Conservation (phyloP, 2,329 filamentous ascomycete genomes). For the Aspergillus sp. region DNA sequence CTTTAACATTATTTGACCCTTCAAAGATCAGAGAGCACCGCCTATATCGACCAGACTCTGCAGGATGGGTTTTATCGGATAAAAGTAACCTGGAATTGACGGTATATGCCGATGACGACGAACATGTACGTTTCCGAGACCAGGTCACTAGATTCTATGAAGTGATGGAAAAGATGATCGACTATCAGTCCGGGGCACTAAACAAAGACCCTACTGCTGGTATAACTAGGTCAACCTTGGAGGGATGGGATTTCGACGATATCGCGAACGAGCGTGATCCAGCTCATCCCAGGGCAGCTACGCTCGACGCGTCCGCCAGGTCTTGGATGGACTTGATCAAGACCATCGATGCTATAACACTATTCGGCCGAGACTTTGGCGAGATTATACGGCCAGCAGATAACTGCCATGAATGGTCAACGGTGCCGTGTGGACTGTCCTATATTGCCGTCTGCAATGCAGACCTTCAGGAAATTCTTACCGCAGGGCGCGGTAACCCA, state of each 20-base stretch:
- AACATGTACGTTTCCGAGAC: neutral
- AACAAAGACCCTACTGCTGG: too few relatives aligned
- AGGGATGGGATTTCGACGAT: conserved; percentile 32
- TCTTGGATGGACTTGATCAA: conserved; percentile 33
- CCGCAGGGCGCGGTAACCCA: conserved; percentile 2
- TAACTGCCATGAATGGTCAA: conserved; percentile 23
- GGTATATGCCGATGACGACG: neutral
- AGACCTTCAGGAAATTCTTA: conserved; percentile 31
- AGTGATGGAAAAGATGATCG: neutral
- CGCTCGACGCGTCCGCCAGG: conserved; percentile 11
- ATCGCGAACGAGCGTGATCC: conserved; percentile 21
- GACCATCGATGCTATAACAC: conserved; percentile 24
- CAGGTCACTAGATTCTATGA: neutral
- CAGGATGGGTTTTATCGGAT: too few relatives aligned
- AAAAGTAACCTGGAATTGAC: too few relatives aligned
- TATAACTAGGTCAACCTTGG: conserved; percentile 13
- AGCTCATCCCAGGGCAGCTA: conserved; percentile 20
- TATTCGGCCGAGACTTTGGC: conserved; percentile 29
- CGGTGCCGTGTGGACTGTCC: conserved; percentile 26
- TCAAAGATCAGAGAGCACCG: neutral
- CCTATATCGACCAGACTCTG: too few relatives aligned
- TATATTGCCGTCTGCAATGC: conserved; percentile 29
- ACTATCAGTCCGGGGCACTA: neutral
- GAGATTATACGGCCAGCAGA: conserved; percentile 19
- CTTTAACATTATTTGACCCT: neutral